Evolutionary conservation across 2,329 filamentous ascomycete genomes (phyloP), one percentile per base, ranked within the genome.

Genomic region (Fusarium paranaense): DNA sequence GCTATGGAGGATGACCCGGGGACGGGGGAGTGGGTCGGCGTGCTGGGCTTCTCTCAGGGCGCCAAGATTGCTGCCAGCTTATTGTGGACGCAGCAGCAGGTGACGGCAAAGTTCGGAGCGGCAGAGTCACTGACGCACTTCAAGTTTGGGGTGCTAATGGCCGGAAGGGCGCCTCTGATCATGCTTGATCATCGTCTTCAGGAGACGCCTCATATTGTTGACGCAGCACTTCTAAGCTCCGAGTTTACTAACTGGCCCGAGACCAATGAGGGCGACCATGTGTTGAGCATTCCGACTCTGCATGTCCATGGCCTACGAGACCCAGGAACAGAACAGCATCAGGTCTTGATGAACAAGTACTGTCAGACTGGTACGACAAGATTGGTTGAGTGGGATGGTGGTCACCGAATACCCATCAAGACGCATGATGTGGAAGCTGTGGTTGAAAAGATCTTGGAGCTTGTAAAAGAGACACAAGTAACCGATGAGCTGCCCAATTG

Each of bases 311-410:
- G 93, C 0, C 74, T 90, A 75, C 83, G 83, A 57, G 94, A 95
- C 79, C 84, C 87, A 0, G 92, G 92, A 0, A 73, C 95, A 58
- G 83, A 89, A 62, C 81, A 90, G 52, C 82, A 84, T 16, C 62
- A 77, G 37, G 64, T 85, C 64, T 77, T 95, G 74, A 78, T 90
- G 60, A 80, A 88, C 10, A 81, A 88, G 61, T 95, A 92, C 79
- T 93, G 90, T 78, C 85, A 89, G 59, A 78, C 84, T 11, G 86
- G 85, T 0, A 89, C 83, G 4, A 83, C 87, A 7, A 86, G 82
- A 42, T 70, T 95, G 54, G 80, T 95, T 1, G 91, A 95, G 80
- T 95, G 93, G 94, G 88, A 94, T 66, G 93, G 92, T 0, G 87
- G 86, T 1, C 94, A 96, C 80, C 84, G 93, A 7, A 85, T 96